Conservation (phyloP, 495 filamentous ascomycete genomes). For the Annulohypoxylon bovei region DNA sequence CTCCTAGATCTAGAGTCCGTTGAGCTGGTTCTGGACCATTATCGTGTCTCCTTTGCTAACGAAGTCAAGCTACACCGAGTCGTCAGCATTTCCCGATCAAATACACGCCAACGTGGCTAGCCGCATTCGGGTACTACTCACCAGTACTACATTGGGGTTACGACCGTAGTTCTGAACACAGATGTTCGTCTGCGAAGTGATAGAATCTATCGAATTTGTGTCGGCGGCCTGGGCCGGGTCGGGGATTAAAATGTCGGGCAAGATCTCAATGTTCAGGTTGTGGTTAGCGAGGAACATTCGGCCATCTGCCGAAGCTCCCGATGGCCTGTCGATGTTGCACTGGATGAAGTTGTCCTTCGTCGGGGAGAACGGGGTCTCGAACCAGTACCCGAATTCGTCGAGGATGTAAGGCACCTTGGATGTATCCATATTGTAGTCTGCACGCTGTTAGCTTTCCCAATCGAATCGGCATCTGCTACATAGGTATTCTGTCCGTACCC, state of each 20-base stretch:
- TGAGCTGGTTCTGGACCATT: constrained; percentile 39
- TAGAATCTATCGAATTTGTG: constrained; percentile 67
- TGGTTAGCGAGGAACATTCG: constrained; percentile 88
- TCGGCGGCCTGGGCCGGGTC: constrained; percentile 70
- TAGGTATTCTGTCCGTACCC: constrained; percentile 33
- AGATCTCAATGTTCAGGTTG: constrained; percentile 76
- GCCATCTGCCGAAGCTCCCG: constrained; percentile 56
- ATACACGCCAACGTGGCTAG: not conserved
- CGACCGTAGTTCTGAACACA: constrained; percentile 72
- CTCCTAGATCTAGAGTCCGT: constrained; percentile 31
- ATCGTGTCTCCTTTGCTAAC: constrained; percentile 40
- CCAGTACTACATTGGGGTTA: constrained; percentile 81
- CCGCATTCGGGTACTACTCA: constrained; percentile 46
- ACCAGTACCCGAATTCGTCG: constrained; percentile 73
- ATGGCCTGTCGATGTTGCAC: constrained; percentile 70
- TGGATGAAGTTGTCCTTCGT: constrained; percentile 64
- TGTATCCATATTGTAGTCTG: constrained; percentile 81
- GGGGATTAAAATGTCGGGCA: constrained; percentile 62
- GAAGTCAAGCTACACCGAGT: constrained; percentile 39
- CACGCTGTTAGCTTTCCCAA: not conserved
- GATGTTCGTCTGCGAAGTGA: constrained; percentile 70
- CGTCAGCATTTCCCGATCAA: constrained; percentile 15
- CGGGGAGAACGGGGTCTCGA: constrained; percentile 74
- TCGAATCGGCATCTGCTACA: not conserved
- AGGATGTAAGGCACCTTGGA: constrained; percentile 73